Conservation (phyloP, 2,329 filamentous ascomycete species). For the Cladosporium sp. region DNA sequence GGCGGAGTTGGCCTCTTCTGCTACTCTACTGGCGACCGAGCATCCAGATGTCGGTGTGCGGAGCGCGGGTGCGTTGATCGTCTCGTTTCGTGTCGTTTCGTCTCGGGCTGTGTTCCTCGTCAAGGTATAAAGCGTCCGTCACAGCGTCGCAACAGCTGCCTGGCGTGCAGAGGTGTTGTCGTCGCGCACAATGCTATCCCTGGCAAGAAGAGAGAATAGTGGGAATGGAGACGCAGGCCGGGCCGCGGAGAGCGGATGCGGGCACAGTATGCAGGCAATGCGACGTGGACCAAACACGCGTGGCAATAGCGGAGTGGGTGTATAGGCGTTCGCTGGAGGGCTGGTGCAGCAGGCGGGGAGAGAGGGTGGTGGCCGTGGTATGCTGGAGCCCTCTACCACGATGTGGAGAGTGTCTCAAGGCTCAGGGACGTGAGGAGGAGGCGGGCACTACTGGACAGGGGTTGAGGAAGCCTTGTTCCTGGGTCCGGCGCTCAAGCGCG, state of each 20-base stretch:
- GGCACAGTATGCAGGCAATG: not conserved
- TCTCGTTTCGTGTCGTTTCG: not conserved
- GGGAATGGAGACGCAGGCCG: slow-evolving; percentile 4
- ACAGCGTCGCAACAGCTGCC: not conserved
- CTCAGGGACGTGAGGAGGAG: not conserved
- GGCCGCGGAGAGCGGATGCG: slow-evolving; percentile 2
- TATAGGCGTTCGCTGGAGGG: slow-evolving; percentile 8
- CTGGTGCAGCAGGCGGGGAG: not conserved
- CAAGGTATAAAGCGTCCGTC: not conserved
- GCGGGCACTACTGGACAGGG: not conserved
- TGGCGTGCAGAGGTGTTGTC: not conserved
- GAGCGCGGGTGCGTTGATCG: not conserved
- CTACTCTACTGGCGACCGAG: not conserved
- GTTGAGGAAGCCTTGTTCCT: not conserved
- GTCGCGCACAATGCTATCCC: not conserved
- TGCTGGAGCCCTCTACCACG: not conserved
- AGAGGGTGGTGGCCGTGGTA: not conserved
- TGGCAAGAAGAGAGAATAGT: slow-evolving; percentile 3
- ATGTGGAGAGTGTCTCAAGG: not conserved
- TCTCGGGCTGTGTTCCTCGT: not conserved
- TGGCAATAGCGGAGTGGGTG: not conserved
- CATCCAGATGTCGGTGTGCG: not conserved
- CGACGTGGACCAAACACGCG: not conserved
- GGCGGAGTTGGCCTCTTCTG: not conserved
- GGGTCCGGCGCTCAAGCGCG: not conserved